Evolutionary conservation across 805 yeast genomes (phyloP), one percentile per base, ranked within the genome.

Genomic region (Cyberlindnera maclurae): DNA sequence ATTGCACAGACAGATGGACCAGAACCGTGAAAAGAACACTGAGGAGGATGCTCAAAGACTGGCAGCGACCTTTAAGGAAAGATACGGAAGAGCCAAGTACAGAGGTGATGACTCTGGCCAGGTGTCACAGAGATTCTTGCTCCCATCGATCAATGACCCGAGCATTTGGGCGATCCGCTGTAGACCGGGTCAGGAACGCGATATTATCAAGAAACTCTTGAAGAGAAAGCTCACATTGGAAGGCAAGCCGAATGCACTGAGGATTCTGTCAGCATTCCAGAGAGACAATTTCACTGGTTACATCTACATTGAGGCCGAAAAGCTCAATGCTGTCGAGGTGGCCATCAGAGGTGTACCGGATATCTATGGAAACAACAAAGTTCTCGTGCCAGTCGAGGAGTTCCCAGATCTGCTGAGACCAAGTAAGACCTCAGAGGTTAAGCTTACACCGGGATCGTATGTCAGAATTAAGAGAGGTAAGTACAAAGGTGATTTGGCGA

Each of bases 61-160:
- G 52, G 98, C 98, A 3, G 90, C 85, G 46, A 88, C 88, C 44
- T 82, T 85, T 65, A 83, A 87, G 49, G 94, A 88, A 52, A 76
- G 95, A 55, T 93, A 93, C 62, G 94, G 97, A 45, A 81, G 95
- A 53, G 75, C 86, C 3, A 83, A 83, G 45, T 89, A 83, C 62
- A 74, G 94, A 54, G 96, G 95, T 34, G 80, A 76, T 29, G 73
- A 75, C 31, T 82, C 87, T 39, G 86, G 88, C 26, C 75, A 82
- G 33, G 96, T 90, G 11, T 93, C 97, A 5, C 98, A 93, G 60
- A 81, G 95, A 55, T 75, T 93, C 52, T 71, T 93, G 51, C 71
- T 93, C 62, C 98, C 98, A 11, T 87, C 97, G 26, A 95, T 93
- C 42, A 87, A 89, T 53, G 97, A 93, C 58, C 97, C 98, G 8